Evolutionary conservation across 2,329 filamentous ascomycete species (phyloP).

Genomic region (Eutypa lata): DNA sequence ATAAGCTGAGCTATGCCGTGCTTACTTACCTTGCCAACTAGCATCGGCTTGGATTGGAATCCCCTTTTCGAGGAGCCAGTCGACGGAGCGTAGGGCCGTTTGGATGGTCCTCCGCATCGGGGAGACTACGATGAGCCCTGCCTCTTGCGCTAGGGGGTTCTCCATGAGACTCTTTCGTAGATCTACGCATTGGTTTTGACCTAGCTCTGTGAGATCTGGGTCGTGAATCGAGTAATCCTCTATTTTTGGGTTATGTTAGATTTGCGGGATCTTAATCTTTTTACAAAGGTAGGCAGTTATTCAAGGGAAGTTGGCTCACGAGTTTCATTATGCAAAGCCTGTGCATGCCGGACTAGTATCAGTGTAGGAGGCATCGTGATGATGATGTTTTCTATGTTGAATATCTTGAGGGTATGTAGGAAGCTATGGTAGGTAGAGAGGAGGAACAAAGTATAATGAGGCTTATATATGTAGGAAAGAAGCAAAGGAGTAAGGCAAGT

Average conservation of each 20-base stretch:
- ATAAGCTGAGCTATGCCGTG: neutral
- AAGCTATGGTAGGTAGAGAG: no score
- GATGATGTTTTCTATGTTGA: constrained; percentile 21
- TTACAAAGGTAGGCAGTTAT: neutral
- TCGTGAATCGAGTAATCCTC: constrained; percentile 49
- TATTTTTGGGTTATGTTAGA: constrained; percentile 25
- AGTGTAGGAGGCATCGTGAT: constrained; percentile 57
- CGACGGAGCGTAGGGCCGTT: constrained; percentile 56
- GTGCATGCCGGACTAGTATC: constrained; percentile 86
- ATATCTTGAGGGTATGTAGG: neutral
- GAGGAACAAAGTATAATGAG: no score
- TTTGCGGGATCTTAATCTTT: no score
- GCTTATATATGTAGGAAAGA: no score
- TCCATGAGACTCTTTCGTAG: constrained; percentile 41
- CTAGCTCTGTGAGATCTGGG: constrained; percentile 47
- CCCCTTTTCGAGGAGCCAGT: constrained; percentile 54
- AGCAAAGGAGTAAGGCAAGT: no score
- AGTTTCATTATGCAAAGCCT: constrained; percentile 57
- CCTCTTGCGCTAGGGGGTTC: constrained; percentile 36
- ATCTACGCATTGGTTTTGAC: constrained; percentile 44
- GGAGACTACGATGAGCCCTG: constrained; percentile 58
- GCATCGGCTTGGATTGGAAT: constrained; percentile 56
- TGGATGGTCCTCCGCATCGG: constrained; percentile 65
- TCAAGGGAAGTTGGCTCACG: constrained; percentile 39
- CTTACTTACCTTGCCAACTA: constrained; percentile 58